Base-by-base conservation (phyloP, 306 rosid species). In the Fagus sylvatica region DNA sequence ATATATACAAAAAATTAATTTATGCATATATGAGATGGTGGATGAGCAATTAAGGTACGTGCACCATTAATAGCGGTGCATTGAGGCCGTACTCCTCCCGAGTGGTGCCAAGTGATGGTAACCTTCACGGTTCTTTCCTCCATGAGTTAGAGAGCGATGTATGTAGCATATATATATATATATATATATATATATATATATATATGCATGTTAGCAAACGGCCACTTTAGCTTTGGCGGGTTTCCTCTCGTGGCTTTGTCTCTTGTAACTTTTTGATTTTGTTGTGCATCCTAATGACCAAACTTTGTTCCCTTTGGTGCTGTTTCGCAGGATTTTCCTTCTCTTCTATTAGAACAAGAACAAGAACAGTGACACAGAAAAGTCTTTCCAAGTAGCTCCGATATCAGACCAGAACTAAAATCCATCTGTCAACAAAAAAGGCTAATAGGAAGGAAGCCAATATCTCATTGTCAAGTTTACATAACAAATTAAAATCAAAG, bases 71-170 rank as follows among this genome's bases (percentile, higher is more conserved):
- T 22, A 22, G 28, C 28, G 69, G 43, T n/a, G 17, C 69, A 15
- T 64, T 15, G 28, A 64, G 48, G 5, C 49, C 28, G 46, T 72
- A 53, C 48, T 8, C 19, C 37, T 37, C 43, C 64, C 75, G 32
- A 54, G 53, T 64, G n/a, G 3, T 36, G 85, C 57, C 76, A 73
- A 77, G 40, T 67, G 53, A 32, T 37, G 65, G 39, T 77, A 22
- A 66, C 75, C 79, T 77, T 77, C 85, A 73, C 48, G 76, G 82
- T 11, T 78, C 17, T 53, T 82, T 78, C 85, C 82, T 61, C 59
- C 36, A 32, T 6, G 7, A 19, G 51, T 0, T 36, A 9, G 8
- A 16, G 61, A 65, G 48, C 71, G 13, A 37, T 5, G 11, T 37
- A 17, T 65, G 41, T 28, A 22, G 34, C 11, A 10, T 9, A 46